Conservation (phyloP, 2,329 filamentous ascomycete genomes). For the Cephalotrichum gorgonifer region DNA sequence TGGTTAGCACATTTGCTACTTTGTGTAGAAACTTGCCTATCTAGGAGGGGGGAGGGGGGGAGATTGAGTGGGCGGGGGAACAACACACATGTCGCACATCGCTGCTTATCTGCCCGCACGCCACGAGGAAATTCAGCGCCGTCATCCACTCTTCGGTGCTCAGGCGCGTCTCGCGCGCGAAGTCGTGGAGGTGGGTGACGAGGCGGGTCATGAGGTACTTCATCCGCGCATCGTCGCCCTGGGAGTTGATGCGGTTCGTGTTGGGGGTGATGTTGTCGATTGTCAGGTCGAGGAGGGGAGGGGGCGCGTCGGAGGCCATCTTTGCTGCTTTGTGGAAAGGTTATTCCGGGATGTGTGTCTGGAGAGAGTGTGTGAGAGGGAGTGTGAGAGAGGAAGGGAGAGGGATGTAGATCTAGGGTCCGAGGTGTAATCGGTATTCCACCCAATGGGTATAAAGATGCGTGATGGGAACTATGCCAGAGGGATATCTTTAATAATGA, state of each 20-base stretch:
- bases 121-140: constrained; percentile 57
- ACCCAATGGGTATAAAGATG: too few relatives aligned
- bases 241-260: constrained; percentile 59
- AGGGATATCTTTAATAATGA: too few relatives aligned
- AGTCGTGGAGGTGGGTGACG: constrained; percentile 65
- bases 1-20: background rate
- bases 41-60: background rate
- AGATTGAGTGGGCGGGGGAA: too few relatives aligned
- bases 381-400: too few relatives aligned
- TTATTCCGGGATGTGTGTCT: too few relatives aligned
- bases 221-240: constrained; percentile 48
- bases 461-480: too few relatives aligned
- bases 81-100: constrained; percentile 52
- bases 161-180: constrained; percentile 63
- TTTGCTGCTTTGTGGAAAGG: too few relatives aligned
- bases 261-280: constrained; percentile 69
- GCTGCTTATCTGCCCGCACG: constrained; percentile 56
- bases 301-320: background rate
- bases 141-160: constrained; percentile 65
- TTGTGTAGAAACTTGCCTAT: background rate
- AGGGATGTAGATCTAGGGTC: too few relatives aligned
- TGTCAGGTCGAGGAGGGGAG: constrained; percentile 40
- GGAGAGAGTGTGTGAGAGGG: too few relatives aligned
- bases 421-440: too few relatives aligned
- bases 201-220: constrained; percentile 61